phyloP scores from a whole-genome alignment of 495 filamentous ascomycete species.

The Penicillium desertorum region DNA sequence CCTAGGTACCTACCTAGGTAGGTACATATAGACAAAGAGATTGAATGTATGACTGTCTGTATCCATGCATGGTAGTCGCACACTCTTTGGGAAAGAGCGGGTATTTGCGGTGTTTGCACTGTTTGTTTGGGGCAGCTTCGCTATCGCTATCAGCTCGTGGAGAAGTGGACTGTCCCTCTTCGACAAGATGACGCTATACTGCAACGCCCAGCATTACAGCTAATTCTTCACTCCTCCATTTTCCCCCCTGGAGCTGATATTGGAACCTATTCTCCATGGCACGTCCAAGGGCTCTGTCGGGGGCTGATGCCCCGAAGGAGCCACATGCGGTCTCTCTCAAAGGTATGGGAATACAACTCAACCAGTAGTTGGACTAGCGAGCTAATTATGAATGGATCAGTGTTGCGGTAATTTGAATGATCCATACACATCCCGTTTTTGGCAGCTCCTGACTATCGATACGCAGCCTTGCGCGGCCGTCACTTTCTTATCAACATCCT shows the following conservation, averaged over 20 bases:
- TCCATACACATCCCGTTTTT: neutral
- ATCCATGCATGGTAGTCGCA: neutral
- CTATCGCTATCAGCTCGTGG: slow-evolving; percentile 23
- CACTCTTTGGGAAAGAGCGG: neutral
- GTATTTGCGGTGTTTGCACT: slow-evolving; percentile 25
- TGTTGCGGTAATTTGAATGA: slow-evolving; percentile 46
- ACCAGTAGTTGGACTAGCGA: neutral
- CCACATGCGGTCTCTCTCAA: slow-evolving; percentile 86
- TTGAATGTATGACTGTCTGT: neutral
- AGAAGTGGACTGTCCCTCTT: slow-evolving; percentile 1
- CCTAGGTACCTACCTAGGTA: no score
- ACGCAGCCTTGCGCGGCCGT: slow-evolving; percentile 55
- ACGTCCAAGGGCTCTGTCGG: slow-evolving; percentile 45
- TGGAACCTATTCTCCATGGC: slow-evolving; percentile 29
- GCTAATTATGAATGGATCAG: slow-evolving; percentile 13
- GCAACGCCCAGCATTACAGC: slow-evolving; percentile 3
- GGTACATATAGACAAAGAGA: neutral
- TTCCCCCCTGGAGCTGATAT: neutral
- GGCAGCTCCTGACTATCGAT: slow-evolving; percentile 19
- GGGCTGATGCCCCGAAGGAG: slow-evolving; percentile 65
- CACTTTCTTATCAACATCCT: slow-evolving; percentile 56
- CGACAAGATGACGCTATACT: slow-evolving; percentile 4
- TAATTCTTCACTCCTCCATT: neutral
- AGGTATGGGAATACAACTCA: slow-evolving; percentile 42
- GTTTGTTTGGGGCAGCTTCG: slow-evolving; percentile 19